A percentile compares a stretch with the other conserved stretches of the same genome.
Conservation (phyloP, 179 eudicot species). For the Heliamphora pulchella region DNA sequence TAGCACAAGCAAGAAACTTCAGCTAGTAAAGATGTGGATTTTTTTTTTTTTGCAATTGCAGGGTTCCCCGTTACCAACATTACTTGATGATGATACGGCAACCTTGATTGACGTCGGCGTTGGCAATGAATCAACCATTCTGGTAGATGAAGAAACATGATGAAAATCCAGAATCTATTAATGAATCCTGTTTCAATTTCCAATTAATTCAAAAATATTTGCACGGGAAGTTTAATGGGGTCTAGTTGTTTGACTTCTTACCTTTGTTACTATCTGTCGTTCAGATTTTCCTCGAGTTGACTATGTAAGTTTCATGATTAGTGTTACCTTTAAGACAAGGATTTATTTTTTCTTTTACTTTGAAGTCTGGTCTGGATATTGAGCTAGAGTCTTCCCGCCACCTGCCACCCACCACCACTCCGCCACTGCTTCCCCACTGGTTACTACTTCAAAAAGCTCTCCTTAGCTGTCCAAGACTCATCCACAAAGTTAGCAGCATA, state of each 20-base stretch:
- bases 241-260: neutral
- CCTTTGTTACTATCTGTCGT: neutral
- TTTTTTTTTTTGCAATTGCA: slow-evolving; percentile 24
- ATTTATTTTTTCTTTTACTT: too few relatives aligned
- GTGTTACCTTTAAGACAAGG: neutral
- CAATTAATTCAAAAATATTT: too few relatives aligned
- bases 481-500: too few relatives aligned
- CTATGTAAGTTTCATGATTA: neutral
- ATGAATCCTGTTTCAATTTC: neutral
- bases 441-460: too few relatives aligned
- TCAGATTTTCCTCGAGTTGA: neutral
- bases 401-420: too few relatives aligned
- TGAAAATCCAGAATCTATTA: neutral
- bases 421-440: too few relatives aligned
- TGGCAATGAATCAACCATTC: slow-evolving; percentile 67
- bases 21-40: neutral
- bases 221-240: neutral
- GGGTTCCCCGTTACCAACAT: slow-evolving; percentile 69
- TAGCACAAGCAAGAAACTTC: neutral
- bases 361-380: too few relatives aligned
- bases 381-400: too few relatives aligned
- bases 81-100: slow-evolving; percentile 85
- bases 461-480: too few relatives aligned
- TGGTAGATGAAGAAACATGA: slow-evolving; percentile 60
- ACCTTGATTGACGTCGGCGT: slow-evolving; percentile 71